Conservation (phyloP, 1,284 basidiomycete genomes). For the Trichosporon ovoides region DNA sequence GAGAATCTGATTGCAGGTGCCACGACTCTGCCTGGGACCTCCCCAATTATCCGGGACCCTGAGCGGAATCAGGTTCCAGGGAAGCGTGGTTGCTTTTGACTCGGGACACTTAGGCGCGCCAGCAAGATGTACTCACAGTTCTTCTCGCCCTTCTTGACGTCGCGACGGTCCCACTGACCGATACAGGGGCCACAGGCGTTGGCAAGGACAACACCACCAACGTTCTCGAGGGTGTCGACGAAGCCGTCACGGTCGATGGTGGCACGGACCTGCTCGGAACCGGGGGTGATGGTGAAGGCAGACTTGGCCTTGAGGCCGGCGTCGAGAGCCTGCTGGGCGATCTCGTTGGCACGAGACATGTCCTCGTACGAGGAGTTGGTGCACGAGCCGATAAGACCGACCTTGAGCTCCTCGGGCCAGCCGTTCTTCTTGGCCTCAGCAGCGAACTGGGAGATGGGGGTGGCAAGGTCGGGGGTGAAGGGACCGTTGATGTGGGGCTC, state of each 20-base stretch:
- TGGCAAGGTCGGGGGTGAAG: constrained; percentile 92
- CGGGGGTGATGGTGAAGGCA: constrained; percentile 95
- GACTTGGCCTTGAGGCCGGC: constrained; percentile 89
- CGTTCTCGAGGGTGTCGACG: constrained; percentile 77
- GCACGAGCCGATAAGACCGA: constrained; percentile 97
- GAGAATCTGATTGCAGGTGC: no score
- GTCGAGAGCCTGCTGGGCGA: constrained; percentile 77
- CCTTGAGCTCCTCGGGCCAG: constrained; percentile 96
- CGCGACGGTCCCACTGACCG: constrained; percentile 96
- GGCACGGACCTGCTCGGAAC: constrained; percentile 96
- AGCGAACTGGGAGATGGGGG: constrained; percentile 93
- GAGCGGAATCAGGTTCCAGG: no score
- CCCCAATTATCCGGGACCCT: no score
- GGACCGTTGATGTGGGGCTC: constrained; percentile 99
- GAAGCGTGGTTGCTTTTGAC: no score
- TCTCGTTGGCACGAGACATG: constrained; percentile 95
- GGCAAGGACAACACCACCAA: constrained; percentile 89
- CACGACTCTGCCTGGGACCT: no score
- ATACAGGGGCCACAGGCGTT: constrained; percentile 99
- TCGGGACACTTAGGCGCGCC: no score
- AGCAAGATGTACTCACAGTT: constrained; percentile 56
- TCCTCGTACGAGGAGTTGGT: constrained; percentile 99
- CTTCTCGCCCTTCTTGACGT: constrained; percentile 91
- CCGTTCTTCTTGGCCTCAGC: constrained; percentile 87
- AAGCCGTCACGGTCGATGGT: constrained; percentile 96